Evolutionary conservation across 805 yeast genomes (phyloP).

Genomic region (Kodamaea jinghongensis): DNA sequence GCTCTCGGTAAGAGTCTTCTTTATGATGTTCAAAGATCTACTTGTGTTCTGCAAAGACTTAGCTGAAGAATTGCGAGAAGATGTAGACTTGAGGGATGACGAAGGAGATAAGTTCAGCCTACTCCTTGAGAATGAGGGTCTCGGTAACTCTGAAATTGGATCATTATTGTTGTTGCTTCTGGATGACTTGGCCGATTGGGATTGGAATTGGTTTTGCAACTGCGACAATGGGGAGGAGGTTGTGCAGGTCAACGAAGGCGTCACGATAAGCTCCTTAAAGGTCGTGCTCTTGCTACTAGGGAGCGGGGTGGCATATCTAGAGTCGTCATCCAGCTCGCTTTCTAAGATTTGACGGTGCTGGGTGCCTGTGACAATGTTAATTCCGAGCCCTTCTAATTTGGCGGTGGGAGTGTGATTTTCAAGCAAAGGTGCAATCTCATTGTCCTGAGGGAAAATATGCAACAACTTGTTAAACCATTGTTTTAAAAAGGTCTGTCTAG

Average conservation of each 20-base stretch:
- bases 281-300: conserved; percentile 11
- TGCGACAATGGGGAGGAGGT: conserved; percentile 15
- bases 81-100: background rate
- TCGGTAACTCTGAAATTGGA: background rate
- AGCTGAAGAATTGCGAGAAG: conserved; percentile 10
- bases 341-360: conserved; percentile 10
- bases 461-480: conserved; percentile 33
- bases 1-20: conserved; percentile 13
- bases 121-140: background rate
- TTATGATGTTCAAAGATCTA: conserved; percentile 12
- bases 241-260: conserved; percentile 12
- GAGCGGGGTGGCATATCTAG: conserved; percentile 8
- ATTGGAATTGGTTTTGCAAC: conserved; percentile 13
- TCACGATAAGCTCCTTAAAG: conserved; percentile 13
- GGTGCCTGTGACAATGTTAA: conserved; percentile 21
- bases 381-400: conserved; percentile 33
- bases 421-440: conserved; percentile 24
- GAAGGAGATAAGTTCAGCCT: conserved; percentile 5
- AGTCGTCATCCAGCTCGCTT: background rate
- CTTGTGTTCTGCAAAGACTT: conserved; percentile 4
- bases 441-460: conserved; percentile 31
- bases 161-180: background rate
- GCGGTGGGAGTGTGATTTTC: conserved; percentile 7
- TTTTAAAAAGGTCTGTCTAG: conserved; percentile 16
- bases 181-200: background rate